Evolutionary conservation across 2,329 filamentous ascomycete genomes (phyloP), one percentile per base, ranked within the genome.

Genomic region (Fusarium sp.): DNA sequence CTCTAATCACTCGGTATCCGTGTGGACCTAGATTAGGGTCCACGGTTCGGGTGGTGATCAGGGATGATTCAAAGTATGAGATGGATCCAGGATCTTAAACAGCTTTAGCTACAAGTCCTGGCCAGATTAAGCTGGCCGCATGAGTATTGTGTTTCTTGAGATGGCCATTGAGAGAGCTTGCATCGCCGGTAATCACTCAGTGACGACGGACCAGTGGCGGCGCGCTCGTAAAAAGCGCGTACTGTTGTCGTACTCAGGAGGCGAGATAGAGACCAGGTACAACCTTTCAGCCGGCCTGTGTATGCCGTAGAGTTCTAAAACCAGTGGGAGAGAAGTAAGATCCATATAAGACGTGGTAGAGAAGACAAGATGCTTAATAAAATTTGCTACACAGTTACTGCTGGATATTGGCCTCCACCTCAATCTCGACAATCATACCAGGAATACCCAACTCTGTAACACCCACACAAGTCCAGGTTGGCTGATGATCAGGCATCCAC

Each of bases 351-450:
- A 18, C 15, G 11, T n/a, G 22, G 22, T 32, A 8, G 12, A 28
- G 17, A 26, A 18, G 30, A 44, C 1, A n/a, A 32, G 7, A 30
- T 30, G 14, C 14, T 34, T 24, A 12, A 34, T 44, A 26, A 22
- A 26, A 11, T 30, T 15, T 12, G 20, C 42, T 10, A 36, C 13
- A 12, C 15, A 8, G 39, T 15, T 56, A 68, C 50, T 72, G 32
- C n/a, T 54, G 44, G 60, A 73, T 36, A 15, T 59, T 62, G n/a
- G 87, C 87, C 14, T 82, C 81, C 15, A 89, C 88, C 78, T 91
- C 89, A 78, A 91, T 87, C 80, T 91, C 89, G 7, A 91, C 84
- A 28, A 82, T 78, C 89, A 91, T 91, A 38, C 82, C 84, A 34
- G 84, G 83, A 63, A 83, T 78, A 0, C 81, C 88, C 12, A 91